Percentiles rank a stretch among this genome's conserved stretches.
Evolutionary conservation across 495 filamentous ascomycete species (phyloP).

Genomic region (Xylaria scruposa): DNA sequence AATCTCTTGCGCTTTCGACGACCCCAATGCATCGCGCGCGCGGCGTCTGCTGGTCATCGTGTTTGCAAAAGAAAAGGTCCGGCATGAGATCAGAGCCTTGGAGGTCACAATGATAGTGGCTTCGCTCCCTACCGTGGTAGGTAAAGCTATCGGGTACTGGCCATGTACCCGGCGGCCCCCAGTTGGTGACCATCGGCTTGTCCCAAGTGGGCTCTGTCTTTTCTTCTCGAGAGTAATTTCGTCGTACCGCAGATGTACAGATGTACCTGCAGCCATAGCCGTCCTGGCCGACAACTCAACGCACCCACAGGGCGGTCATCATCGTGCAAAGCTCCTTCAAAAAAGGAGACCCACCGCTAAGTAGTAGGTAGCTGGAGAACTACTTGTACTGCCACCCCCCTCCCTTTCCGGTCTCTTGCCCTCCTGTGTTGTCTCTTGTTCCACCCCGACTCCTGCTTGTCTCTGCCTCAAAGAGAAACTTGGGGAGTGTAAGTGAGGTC

Average conservation of each 20-base stretch:
- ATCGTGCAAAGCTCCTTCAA: constrained; percentile 27
- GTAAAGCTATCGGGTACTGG: constrained; percentile 15
- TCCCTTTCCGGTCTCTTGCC: constrained; percentile 45
- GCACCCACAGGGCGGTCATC: constrained; percentile 26
- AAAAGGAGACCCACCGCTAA: constrained; percentile 26
- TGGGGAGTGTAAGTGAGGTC: constrained; percentile 37
- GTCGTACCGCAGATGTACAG: constrained; percentile 30
- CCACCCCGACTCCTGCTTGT: constrained; percentile 43
- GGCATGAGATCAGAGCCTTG: constrained; percentile 27
- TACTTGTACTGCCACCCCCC: constrained; percentile 44
- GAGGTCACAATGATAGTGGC: constrained; percentile 10
- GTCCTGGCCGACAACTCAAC: constrained; percentile 30
- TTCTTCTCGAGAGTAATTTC: constrained; percentile 27
- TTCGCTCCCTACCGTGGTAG: not conserved
- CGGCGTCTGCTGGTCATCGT: constrained; percentile 30
- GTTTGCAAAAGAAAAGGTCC: constrained; percentile 26
- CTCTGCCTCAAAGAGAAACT: constrained; percentile 42
- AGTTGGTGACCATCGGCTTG: constrained; percentile 21
- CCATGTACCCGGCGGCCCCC: constrained; percentile 25
- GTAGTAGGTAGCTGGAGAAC: constrained; percentile 23
- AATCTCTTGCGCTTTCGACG: constrained; percentile 25
- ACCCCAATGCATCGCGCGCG: constrained; percentile 25
- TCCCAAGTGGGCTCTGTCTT: constrained; percentile 26
- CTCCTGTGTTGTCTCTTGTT: constrained; percentile 44
- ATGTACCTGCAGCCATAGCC: constrained; percentile 32